Base-by-base conservation (phyloP, 345 rosid genomes). In the Microcos paniculata region DNA sequence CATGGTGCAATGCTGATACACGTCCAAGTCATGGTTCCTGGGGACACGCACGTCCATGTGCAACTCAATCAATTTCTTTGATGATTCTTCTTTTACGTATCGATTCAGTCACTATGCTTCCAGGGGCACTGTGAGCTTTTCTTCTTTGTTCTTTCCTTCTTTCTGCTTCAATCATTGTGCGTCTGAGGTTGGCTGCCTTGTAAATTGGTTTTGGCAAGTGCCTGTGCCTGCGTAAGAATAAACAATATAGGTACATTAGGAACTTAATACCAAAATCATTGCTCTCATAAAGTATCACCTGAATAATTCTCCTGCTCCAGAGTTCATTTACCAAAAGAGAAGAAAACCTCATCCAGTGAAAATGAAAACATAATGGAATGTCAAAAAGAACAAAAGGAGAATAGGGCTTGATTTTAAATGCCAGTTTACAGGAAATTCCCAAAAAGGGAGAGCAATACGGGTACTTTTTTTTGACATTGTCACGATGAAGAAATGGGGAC, bases 61-160 rank as follows among this genome's bases (percentile, higher is more conserved):
- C 31, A 62, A 72, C 58, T 90, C 83, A 96, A 76, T 94, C 96
- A 58, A 89, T 80, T 84, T 92, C 97, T 80, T 86, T 87, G 75
- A 94, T 85, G 85, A 94, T 90, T 80, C 90, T 94, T 70, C 89
- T 86, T 80, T 84, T 83, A 8, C 97, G 95, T 57, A 88, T 46
- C 11, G 94, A 91, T 78, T 80, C 48, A 4, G 86, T 77, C 11
- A 83, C 80, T 24, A 85, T 52, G 68, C 88, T 86, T 81, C 99
- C 98, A 2, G 92, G 92, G 63, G 98, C 92, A 80, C 97, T 94
- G 77, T 92, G 97, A 61, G 96, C 97, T 86, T 85, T 96, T 76
- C 91, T 87, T 74, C 90, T 88, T n/a, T 87, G 90, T 23, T 86
- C 91, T 86, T 94, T 96, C 82, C 84, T 90, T 77, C 84, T 94